Evolutionary conservation across 148 eudicot species (phyloP), one percentile per base, ranked within the genome.

Genomic region (Cornus suecica): DNA sequence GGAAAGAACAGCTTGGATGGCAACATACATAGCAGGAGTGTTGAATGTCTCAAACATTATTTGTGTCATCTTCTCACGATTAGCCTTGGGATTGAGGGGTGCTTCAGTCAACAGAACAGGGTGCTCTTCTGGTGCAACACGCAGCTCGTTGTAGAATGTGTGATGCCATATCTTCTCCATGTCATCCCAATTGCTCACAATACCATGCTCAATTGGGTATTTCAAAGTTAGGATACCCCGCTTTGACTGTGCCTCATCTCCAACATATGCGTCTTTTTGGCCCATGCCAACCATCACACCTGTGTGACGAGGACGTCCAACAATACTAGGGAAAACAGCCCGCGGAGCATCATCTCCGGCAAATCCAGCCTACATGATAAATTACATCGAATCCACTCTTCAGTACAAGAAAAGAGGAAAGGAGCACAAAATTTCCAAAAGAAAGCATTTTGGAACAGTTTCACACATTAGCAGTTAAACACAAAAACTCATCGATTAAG

Each of bases 261-360:
- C 92, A 54, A 92, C 97, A 80, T 92, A 92, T 28, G 97, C 94
- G 80, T 90, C 97, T 73, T 92, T 92, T 67, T 92, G 92, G 60
- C 94, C 97, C 97, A 92, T 92, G 42, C 97, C 97, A 65, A 92
- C 97, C 97, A 92, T 92, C 78, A 92, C 97, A 83, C 93, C 97
- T 37, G 93, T 89, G 85, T 91, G 97, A 74, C 93, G 91, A 27
- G 97, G 97, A n/a, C 97, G 84, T 15, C 97, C 97, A 24, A 92
- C 94, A 76, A 90, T 92, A 83, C 97, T 92, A 10, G 97, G 97
- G 81, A 88, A 92, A 25, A 90, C 94, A 60, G 93, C 97, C 74
- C 97, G 79, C 14, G 93, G 97, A 52, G 95, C 97, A 83, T 92
- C 97, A 81, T 92, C 97, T 75, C 95, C 92, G 20, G 97, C 97